Evolutionary conservation across 192 early-diverging fungal genomes (phyloP), one percentile per base, ranked within the genome.

Genomic region (Spizellomyces sp.): DNA sequence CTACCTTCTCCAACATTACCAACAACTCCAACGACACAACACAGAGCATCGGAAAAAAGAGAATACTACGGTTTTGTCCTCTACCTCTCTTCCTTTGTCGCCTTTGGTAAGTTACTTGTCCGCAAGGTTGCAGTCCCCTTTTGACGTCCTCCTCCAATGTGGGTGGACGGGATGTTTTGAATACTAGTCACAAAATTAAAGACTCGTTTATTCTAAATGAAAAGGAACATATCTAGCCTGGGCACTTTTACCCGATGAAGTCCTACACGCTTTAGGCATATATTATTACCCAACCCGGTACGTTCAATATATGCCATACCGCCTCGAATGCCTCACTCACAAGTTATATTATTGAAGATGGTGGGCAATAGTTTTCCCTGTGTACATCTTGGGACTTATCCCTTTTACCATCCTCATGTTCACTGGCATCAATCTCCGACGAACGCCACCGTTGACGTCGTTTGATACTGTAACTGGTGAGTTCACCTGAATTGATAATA

Each of bases 41-140:
- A 21, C 46, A 66, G 17, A 8, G 46, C 46, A 17, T 73, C 71
- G 0, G 55, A 64, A 42, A 66, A 14, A 8, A 66, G 77, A 22
- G 93, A 95, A 66, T 94, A 93, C 80, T 94, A 94, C 75, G 94
- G 94, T 17, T 95, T 95, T 78, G 92, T 91, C 0, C 76, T 94
- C 45, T 95, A 95, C 62, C 81, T 95, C 15, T 84, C 87, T 5
- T 92, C 94, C 4, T 87, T 91, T 69, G 87, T 91, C 10, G 80
- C 82, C 10, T 90, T 91, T 73, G 87, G 86, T 69, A 81, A 63
- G 59, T 50, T 57, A 27, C 58, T 36, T n/a, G n/a, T n/a, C n/a
- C n/a, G 27, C 27, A 36, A 36, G 27, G 27, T 0, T 36, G 3
- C 27, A 36, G 27, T 36, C 27, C 27, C n/a, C 27, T 36, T 36